Evolutionary conservation across 2,329 filamentous ascomycete genomes (phyloP).

Genomic region (Microdochium paspali): DNA sequence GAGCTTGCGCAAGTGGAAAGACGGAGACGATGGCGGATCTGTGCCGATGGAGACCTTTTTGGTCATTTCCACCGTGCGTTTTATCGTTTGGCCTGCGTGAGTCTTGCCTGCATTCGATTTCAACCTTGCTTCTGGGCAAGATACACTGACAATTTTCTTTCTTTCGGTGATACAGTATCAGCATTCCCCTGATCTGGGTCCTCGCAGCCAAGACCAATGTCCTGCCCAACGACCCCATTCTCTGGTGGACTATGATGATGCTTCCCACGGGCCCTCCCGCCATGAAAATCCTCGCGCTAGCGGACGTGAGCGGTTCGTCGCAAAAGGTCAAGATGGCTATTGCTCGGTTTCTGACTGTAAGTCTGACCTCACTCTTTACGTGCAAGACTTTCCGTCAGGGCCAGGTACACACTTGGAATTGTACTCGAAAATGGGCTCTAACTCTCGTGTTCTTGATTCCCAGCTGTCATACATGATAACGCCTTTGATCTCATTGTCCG

Average conservation of each 20-base stretch:
- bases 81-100: slow-evolving; percentile 43
- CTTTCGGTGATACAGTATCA: slow-evolving; percentile 20
- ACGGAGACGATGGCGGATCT: slow-evolving; percentile 26
- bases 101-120: slow-evolving; percentile 4
- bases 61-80: slow-evolving; percentile 36
- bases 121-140: background rate
- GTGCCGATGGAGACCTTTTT: slow-evolving; percentile 32
- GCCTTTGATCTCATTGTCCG: slow-evolving; percentile 10
- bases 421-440: too few species aligned
- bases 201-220: slow-evolving; percentile 35
- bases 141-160: background rate
- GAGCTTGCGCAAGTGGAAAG: slow-evolving; percentile 35
- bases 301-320: slow-evolving; percentile 22
- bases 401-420: too few species aligned
- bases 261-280: slow-evolving; percentile 47
- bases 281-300: slow-evolving; percentile 40
- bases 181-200: slow-evolving; percentile 38
- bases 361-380: background rate
- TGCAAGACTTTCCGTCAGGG: too few species aligned
- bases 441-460: too few species aligned
- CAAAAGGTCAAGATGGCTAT: slow-evolving; percentile 11
- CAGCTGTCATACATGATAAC: slow-evolving; percentile 11
- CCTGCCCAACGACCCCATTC: slow-evolving; percentile 38
- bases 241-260: slow-evolving; percentile 52
- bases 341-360: slow-evolving; percentile 11